Evolutionary conservation across 768 basidiomycete genomes (phyloP), one percentile per base, ranked within the genome.

Genomic region (Leccinum incarnatum): DNA sequence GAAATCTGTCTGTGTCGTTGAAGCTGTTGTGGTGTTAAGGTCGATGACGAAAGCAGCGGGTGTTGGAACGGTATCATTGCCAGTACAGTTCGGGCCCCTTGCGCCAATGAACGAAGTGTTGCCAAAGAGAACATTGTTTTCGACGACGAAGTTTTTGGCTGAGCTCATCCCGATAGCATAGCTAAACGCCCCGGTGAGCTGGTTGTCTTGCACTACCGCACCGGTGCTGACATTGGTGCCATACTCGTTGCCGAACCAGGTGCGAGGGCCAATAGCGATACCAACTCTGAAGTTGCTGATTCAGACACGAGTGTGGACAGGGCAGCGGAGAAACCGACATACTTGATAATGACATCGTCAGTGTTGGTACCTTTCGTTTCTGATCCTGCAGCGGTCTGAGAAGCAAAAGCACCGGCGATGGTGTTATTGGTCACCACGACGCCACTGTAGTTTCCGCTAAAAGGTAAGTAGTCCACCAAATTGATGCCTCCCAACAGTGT

Each of bases 401-500:
- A 83, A 5, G 88, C 83, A 65, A 87, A 89, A 5, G 85, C 91
- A 15, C 91, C 91, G 3, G 81, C 62, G 62, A 92, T 85, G 29
- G 69, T 76, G 64, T 92, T 91, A 67, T 89, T 79, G 37, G 77
- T 77, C 8, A 92, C 87, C 19, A 88, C 73, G 4, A 86, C 86
- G 27, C 81, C 80, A 0, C 79, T 78, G 67, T 81, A 92, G 69
- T 88, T 73, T 2, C 89, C 91, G n/a, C 67, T 67, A 74, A 79
- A 92, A 7, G 90, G 88, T 8, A 75, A 67, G 58, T 85, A 83
- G 65, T 91, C 89, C 11, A 91, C 90, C 79, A 92, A 72, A 63
- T 91, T 91, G 66, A 91, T 89, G 8, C 89, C 89, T 40, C 89
- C 89, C 6, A 89, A 78, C 3, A 88, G 73, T 0, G 87, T 90